A percentile compares a stretch with the other conserved stretches of the same genome.
Conservation (phyloP, 768 basidiomycete genomes). For the Phanerodontia chrysosporium region DNA sequence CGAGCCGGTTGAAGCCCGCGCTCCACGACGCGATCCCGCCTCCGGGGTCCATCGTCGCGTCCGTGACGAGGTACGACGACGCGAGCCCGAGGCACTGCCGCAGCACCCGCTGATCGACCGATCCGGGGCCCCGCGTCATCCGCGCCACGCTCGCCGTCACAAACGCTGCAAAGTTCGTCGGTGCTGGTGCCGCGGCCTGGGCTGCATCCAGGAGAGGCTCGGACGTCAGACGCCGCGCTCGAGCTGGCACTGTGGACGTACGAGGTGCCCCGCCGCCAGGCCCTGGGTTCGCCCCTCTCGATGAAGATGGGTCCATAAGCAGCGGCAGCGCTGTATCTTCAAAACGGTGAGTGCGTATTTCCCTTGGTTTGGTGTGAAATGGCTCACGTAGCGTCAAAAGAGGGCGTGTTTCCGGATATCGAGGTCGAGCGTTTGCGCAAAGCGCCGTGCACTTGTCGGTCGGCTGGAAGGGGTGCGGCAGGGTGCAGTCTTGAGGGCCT, state of each 20-base stretch:
- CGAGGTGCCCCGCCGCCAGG: background rate
- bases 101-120: conserved; percentile 51
- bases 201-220: background rate
- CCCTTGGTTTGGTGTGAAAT: background rate
- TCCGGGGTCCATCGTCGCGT: conserved; percentile 59
- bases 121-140: conserved; percentile 41
- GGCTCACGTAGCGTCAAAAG: background rate
- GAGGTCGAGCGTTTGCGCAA: background rate
- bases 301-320: background rate
- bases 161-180: conserved; percentile 57
- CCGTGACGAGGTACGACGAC: conserved; percentile 76
- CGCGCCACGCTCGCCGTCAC: conserved; percentile 52
- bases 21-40: conserved; percentile 60
- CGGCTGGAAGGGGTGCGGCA: background rate
- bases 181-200: background rate
- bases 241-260: conserved; percentile 23
- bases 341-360: background rate
- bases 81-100: conserved; percentile 65
- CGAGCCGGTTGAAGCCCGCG: conserved; percentile 60
- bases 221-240: conserved; percentile 2
- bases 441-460: background rate
- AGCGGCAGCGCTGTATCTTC: background rate
- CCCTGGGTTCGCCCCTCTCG: conserved; percentile 6
- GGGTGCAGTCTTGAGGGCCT: background rate
- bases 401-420: background rate